Evolutionary conservation across 768 basidiomycete genomes (phyloP).

Genomic region (Scleroderma citrinum): DNA sequence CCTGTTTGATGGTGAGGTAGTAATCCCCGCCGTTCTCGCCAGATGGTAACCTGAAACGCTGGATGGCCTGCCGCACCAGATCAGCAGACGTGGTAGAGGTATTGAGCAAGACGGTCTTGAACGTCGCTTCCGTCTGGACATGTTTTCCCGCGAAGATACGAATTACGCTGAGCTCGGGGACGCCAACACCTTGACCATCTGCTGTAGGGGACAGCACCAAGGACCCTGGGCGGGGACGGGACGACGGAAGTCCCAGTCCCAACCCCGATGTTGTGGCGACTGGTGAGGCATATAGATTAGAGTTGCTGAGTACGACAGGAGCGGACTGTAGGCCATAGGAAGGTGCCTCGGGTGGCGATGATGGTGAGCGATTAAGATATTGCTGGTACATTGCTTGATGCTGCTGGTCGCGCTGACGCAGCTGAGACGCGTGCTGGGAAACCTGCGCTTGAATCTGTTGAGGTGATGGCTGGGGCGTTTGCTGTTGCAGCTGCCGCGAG

Average conservation of each 20-base stretch:
- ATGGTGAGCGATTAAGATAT: slow-evolving; percentile 83
- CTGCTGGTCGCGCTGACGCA: slow-evolving; percentile 85
- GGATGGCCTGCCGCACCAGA: slow-evolving; percentile 86
- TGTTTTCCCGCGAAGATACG: slow-evolving; percentile 92
- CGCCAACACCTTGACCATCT: slow-evolving; percentile 55
- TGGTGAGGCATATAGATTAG: slow-evolving; percentile 37
- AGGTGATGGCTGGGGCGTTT: slow-evolving; percentile 27
- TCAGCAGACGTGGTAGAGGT: slow-evolving; percentile 78
- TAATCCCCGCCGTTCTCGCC: slow-evolving; percentile 56
- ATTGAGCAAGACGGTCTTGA: slow-evolving; percentile 95
- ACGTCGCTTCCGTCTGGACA: slow-evolving; percentile 90
- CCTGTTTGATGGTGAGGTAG: slow-evolving; percentile 88
- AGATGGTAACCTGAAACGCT: slow-evolving; percentile 80
- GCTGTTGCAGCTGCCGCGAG: slow-evolving; percentile 17
- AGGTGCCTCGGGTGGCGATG: slow-evolving; percentile 68
- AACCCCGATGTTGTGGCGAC: slow-evolving; percentile 36
- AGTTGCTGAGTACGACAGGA: slow-evolving; percentile 50
- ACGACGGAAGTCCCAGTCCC: slow-evolving; percentile 42
- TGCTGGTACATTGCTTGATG: slow-evolving; percentile 84
- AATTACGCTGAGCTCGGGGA: slow-evolving; percentile 88
- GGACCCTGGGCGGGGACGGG: slow-evolving; percentile 70
- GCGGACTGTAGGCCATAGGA: slow-evolving; percentile 76
- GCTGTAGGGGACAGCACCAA: slow-evolving; percentile 59
- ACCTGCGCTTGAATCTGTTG: slow-evolving; percentile 36
- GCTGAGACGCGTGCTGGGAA: slow-evolving; percentile 55